phyloP scores from a whole-genome alignment of 2,329 filamentous ascomycete species.

The Fusarium clavum region DNA sequence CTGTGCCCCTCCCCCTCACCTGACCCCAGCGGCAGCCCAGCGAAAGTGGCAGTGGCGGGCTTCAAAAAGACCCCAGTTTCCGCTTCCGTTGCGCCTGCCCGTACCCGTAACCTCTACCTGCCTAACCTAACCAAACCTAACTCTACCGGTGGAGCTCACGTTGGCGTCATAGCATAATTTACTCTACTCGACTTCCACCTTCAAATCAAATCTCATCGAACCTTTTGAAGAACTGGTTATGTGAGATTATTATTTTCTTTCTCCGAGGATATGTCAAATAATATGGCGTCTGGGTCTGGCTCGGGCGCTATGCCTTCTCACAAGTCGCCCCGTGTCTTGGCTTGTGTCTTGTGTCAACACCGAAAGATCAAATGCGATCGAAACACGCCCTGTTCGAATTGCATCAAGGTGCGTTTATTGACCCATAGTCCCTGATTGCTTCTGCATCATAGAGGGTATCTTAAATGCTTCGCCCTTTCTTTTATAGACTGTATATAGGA shows the following conservation, averaged over 20 bases:
- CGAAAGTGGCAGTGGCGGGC: constrained; percentile 13
- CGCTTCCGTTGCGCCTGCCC: constrained; percentile 9
- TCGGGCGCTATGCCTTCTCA: constrained; percentile 38
- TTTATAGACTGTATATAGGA: not conserved
- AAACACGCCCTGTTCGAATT: constrained; percentile 69
- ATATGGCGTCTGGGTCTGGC: constrained; percentile 44
- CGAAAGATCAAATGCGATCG: constrained; percentile 73
- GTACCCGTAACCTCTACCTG: not conserved
- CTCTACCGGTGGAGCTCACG: constrained; percentile 17
- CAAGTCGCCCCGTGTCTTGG: constrained; percentile 61
- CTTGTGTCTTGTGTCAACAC: constrained; percentile 69
- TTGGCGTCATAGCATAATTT: constrained; percentile 40
- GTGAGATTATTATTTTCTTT: constrained; percentile 40
- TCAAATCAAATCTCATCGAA: constrained; percentile 10
- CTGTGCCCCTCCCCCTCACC: constrained; percentile 41
- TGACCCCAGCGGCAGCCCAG: constrained; percentile 12
- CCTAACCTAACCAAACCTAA: not conserved
- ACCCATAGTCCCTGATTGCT: not conserved
- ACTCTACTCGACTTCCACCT: constrained; percentile 23
- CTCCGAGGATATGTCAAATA: constrained; percentile 50
- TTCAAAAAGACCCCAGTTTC: constrained; percentile 20
- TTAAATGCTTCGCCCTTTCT: not conserved
- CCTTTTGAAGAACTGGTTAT: constrained; percentile 41
- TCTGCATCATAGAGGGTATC: not conserved
- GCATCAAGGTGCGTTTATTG: constrained; percentile 62